Conservation (phyloP, 108 stramenopile species). For the Chaetoceros tenuissimus region DNA sequence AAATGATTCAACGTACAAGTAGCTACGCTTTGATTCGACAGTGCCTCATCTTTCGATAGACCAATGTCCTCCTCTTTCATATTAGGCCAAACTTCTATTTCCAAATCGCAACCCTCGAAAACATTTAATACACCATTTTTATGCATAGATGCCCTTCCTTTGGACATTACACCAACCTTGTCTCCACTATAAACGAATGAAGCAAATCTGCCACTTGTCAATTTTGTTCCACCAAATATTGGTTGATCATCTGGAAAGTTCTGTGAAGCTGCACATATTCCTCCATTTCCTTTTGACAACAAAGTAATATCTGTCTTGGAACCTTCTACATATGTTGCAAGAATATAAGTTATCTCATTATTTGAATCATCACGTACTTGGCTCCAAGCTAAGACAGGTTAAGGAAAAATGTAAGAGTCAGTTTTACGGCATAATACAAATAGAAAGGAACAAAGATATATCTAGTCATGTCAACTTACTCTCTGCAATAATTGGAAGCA, state of each 20-base stretch:
- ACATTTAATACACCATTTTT: conserved; percentile 88
- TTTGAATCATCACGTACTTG: conserved; percentile 62
- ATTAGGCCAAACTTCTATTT: conserved; percentile 65
- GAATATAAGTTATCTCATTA: conserved; percentile 55
- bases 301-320: conserved; percentile 73
- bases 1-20: neutral
- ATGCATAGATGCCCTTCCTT: conserved; percentile 72
- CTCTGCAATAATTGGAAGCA: conserved; percentile 42
- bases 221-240: conserved; percentile 58
- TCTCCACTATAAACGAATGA: conserved; percentile 63
- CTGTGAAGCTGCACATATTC: conserved; percentile 41
- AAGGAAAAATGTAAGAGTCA: neutral
- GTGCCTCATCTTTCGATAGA: conserved; percentile 2
- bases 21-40: neutral
- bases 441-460: conserved; percentile 1
- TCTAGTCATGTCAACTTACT: conserved; percentile 13
- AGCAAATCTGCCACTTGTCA: conserved; percentile 56
- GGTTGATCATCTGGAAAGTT: conserved; percentile 31
- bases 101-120: conserved; percentile 67
- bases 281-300: conserved; percentile 53
- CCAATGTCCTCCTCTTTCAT: conserved; percentile 38
- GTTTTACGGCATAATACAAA: neutral
- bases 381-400: conserved; percentile 33
- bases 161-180: conserved; percentile 46
- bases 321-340: conserved; percentile 58